Evolutionary conservation across 768 basidiomycete genomes (phyloP), one percentile per base, ranked within the genome.

Genomic region (Mycena vitilis): DNA sequence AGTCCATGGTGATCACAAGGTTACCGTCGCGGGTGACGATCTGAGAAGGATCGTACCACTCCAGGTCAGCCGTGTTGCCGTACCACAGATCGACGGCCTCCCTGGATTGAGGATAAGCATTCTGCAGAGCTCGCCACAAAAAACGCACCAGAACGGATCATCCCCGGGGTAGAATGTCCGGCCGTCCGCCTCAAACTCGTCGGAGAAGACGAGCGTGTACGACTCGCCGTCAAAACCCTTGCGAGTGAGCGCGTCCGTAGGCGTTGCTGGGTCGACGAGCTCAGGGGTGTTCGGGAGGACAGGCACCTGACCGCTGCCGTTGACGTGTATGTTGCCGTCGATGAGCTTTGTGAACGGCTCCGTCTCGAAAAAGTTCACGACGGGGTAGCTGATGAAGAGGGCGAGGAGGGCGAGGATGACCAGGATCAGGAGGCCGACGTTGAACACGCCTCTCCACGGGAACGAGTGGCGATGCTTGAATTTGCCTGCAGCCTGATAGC

Each of bases 341-440:
- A 91, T 88, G 7, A 83, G 81, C 44, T 74, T 55, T 62, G 83
- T 84, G 48, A 78, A 75, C 1, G 76, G 73, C 30, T 78, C 74
- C 60, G 83, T 75, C 4, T 77, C 73, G 74, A 86, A 86, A 66
- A 86, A 91, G 0, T 77, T 77, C 53, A 84, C 58, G 38, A 97
- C 87, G 4, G 96, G 96, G 76, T 94, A 96, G 48, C 90, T 88
- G 58, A 94, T 88, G 78, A 97, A 98, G 10, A 98, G 86, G 44
- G 79, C 79, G 61, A 98, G 78, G 66, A 98, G 79, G 6, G 82
- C 87, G 34, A 78, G 25, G 18, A 93, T 80, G 71, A 98, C 83
- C 22, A 90, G 1, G 42, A 91, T 0, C 30, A 98, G 83, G 57
- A 93, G 86, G 36, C 86, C 80, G 58, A 97, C 77, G 80, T 98